phyloP scores from a whole-genome alignment of 345 rosid genomes.

The Lagerstroemia speciosa region DNA sequence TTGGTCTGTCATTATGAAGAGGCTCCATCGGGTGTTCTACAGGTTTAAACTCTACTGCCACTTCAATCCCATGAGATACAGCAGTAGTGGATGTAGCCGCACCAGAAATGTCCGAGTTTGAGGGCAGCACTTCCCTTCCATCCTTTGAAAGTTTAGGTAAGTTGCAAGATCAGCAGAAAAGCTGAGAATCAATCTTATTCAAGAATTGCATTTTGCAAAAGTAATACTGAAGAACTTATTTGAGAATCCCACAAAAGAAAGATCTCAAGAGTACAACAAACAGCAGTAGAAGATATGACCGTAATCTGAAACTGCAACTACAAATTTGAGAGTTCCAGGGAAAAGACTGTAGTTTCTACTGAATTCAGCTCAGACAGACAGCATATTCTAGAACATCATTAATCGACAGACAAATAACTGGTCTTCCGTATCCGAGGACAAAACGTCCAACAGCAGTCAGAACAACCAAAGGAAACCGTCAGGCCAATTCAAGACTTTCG shows the following conservation, averaged over 20 bases:
- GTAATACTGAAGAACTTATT: background rate
- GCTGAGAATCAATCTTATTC: background rate
- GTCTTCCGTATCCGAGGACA: background rate
- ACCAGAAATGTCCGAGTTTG: slow-evolving; percentile 32
- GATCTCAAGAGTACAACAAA: background rate
- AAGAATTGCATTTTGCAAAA: background rate
- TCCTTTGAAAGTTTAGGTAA: slow-evolving; percentile 31
- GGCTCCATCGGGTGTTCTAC: slow-evolving; percentile 93
- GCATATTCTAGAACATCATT: background rate
- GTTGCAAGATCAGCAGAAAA: background rate
- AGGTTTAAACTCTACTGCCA: slow-evolving; percentile 81
- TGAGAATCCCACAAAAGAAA: background rate
- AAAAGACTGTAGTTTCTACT: too few species aligned
- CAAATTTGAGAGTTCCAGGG: background rate
- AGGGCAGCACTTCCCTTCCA: slow-evolving; percentile 55
- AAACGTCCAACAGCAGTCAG: background rate
- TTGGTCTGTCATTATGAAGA: slow-evolving; percentile 60
- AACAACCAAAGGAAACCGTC: background rate
- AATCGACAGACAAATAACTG: background rate
- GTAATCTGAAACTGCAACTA: background rate
- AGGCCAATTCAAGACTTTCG: slow-evolving; percentile 3
- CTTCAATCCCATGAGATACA: slow-evolving; percentile 77
- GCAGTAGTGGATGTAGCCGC: slow-evolving; percentile 31
- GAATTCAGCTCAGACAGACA: too few species aligned
- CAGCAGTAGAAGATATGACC: too few species aligned